phyloP scores from a whole-genome alignment of 441 rosid genomes.

The Mallotus repandus region DNA sequence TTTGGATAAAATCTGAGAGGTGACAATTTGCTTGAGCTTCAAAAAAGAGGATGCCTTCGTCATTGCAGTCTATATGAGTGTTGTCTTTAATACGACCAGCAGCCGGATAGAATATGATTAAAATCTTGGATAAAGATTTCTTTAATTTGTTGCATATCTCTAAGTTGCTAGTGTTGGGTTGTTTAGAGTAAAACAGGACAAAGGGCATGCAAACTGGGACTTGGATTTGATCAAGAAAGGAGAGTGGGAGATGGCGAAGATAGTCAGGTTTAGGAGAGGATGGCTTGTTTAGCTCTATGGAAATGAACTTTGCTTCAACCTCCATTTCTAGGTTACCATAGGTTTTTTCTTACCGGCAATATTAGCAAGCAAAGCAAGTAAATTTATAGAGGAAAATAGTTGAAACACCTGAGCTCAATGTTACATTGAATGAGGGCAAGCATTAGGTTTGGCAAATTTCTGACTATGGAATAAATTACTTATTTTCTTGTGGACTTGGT shows the following conservation, averaged over 20 bases:
- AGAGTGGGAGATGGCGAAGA: constrained; percentile 23
- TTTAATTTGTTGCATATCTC: constrained; percentile 14
- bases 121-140: constrained; percentile 25
- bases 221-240: constrained; percentile 32
- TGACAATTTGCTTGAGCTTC: constrained; percentile 21
- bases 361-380: neutral
- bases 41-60: constrained; percentile 22
- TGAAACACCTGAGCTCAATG: too few relatives aligned
- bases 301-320: constrained; percentile 15
- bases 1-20: constrained; percentile 16
- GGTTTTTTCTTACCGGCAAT: neutral
- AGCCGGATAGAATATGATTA: constrained; percentile 30
- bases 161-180: constrained; percentile 1
- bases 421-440: too few relatives aligned
- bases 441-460: too few relatives aligned
- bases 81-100: constrained; percentile 30
- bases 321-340: constrained; percentile 3
- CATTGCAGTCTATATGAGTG: constrained; percentile 20
- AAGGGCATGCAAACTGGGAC: constrained; percentile 27
- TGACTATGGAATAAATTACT: too few relatives aligned
- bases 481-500: too few relatives aligned
- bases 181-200: constrained; percentile 23
- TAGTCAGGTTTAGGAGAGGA: constrained; percentile 27
- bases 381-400: too few relatives aligned
- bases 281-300: constrained; percentile 26